These are phyloP conservation scores for Camelina sativa DNA, from an alignment of 345 rosid species.

Conservation along the genomic window DNA sequence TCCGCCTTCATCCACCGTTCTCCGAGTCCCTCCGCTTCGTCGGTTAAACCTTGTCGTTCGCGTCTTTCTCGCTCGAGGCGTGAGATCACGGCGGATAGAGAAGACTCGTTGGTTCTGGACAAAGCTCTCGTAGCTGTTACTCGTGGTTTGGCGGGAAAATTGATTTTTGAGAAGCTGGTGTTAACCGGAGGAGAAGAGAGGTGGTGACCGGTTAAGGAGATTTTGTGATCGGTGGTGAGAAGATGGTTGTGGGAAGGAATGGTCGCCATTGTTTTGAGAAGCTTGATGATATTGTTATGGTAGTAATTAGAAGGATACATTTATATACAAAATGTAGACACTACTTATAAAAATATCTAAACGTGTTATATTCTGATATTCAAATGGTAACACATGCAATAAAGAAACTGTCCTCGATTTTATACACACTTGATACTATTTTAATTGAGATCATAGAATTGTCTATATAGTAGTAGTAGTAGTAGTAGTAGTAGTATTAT, in stretches of 20 bases:
- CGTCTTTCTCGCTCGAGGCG: constrained; percentile 43
- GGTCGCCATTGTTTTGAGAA: constrained; percentile 51
- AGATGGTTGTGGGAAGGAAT: constrained; percentile 42
- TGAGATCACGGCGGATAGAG: constrained; percentile 47
- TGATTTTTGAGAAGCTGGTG: constrained; percentile 17
- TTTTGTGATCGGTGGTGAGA: constrained; percentile 27
- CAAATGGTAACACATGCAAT: constrained; percentile 5
- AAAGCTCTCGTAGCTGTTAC: constrained; percentile 35
- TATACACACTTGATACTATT: background rate
- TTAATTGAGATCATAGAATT: background rate
- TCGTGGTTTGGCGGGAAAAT: constrained; percentile 20
- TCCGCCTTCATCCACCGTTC: constrained; percentile 42
- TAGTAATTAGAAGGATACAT: background rate
- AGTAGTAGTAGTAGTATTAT: too few species aligned
- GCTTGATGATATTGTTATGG: background rate
- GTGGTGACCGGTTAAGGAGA: background rate
- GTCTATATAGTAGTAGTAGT: too few species aligned
- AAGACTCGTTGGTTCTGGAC: constrained; percentile 45
- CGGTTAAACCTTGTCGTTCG: constrained; percentile 10
- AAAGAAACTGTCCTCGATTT: constrained; percentile 12
- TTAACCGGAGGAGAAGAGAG: background rate
- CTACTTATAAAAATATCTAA: background rate
- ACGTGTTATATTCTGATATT: constrained; percentile 21
- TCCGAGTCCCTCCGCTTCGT: constrained; percentile 6
- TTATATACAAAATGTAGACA: background rate